Evolutionary conservation across 495 filamentous ascomycete species (phyloP).

Genomic region (Tuber umbilicatum): DNA sequence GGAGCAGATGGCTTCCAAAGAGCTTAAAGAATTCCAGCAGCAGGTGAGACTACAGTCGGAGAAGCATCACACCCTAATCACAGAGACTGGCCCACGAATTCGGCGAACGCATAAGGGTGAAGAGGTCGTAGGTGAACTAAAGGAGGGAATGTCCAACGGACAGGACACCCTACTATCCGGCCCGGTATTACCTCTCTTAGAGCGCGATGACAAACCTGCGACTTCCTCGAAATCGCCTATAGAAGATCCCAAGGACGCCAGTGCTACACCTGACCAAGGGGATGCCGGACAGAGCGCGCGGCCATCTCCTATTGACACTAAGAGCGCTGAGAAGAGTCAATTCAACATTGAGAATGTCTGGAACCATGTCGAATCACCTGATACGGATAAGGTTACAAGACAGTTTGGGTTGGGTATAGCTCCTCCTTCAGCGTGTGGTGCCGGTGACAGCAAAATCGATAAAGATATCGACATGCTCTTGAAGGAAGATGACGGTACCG

Average conservation of each 20-base stretch:
- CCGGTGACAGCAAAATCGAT: conserved; percentile 53
- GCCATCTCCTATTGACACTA: conserved; percentile 10
- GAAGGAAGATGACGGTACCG: conserved; percentile 66
- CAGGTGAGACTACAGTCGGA: conserved; percentile 65
- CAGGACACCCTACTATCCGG: conserved; percentile 23
- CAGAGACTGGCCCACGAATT: conserved; percentile 72
- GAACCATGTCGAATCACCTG: conserved; percentile 51
- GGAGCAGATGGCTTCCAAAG: conserved; percentile 84
- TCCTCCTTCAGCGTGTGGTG: conserved; percentile 48
- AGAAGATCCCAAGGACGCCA: conserved; percentile 19
- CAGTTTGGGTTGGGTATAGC: conserved; percentile 41
- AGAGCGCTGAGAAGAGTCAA: conserved; percentile 30
- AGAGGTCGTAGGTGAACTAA: conserved; percentile 69
- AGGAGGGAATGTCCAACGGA: conserved; percentile 26
- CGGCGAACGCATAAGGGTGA: conserved; percentile 93
- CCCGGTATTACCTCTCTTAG: not conserved
- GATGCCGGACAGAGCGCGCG: conserved; percentile 18
- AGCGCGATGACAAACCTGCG: conserved; percentile 20
- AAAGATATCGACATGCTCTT: conserved; percentile 86
- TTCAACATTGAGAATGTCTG: conserved; percentile 56
- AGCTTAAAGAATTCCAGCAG: conserved; percentile 68
- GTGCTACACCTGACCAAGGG: conserved; percentile 25
- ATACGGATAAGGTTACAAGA: conserved; percentile 41
- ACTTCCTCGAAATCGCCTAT: conserved; percentile 35
- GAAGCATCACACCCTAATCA: conserved; percentile 74